Conservation (phyloP, 768 basidiomycete genomes). For the Gelatoporia subvermispora region DNA sequence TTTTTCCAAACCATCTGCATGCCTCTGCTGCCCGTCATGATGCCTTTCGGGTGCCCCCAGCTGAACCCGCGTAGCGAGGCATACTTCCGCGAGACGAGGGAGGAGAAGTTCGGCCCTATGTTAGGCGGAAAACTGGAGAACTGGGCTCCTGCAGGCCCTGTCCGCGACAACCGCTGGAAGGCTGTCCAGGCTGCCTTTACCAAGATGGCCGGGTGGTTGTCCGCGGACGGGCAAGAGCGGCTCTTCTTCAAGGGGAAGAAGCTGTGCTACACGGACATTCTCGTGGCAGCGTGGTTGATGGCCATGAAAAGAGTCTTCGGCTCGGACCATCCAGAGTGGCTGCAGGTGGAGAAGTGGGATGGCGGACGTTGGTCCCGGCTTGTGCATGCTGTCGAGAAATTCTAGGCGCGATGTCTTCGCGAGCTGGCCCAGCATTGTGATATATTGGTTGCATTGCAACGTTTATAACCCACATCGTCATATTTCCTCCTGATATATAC, state of each 20-base stretch:
- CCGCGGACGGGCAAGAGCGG: constrained; percentile 2
- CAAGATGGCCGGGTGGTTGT: constrained; percentile 10
- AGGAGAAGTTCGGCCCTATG: constrained; percentile 17
- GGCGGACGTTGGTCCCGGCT: constrained; percentile 10
- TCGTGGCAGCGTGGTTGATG: constrained; percentile 1
- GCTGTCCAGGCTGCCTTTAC: constrained; percentile 29
- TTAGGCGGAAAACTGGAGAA: constrained; percentile 30
- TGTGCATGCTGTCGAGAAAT: constrained; percentile 3
- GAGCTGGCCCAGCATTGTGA: too few species aligned
- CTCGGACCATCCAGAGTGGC: constrained; percentile 8
- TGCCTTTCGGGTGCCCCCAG: neutral
- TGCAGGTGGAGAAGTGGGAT: constrained; percentile 3
- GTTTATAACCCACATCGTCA: too few species aligned
- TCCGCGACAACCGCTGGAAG: constrained; percentile 31
- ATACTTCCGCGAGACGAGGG: constrained; percentile 35
- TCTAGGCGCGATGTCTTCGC: too few species aligned
- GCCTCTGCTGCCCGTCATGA: constrained; percentile 2
- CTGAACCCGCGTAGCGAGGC: constrained; percentile 21
- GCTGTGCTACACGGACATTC: constrained; percentile 4
- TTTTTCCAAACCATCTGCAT: neutral
- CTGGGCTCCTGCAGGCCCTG: constrained; percentile 25
- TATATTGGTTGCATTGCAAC: too few species aligned
- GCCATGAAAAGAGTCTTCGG: constrained; percentile 4
- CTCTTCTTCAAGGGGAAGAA: constrained; percentile 6
- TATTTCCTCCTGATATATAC: too few species aligned